Base-by-base conservation (phyloP, 139 green algal genomes). In the Chlorella sp. region DNA sequence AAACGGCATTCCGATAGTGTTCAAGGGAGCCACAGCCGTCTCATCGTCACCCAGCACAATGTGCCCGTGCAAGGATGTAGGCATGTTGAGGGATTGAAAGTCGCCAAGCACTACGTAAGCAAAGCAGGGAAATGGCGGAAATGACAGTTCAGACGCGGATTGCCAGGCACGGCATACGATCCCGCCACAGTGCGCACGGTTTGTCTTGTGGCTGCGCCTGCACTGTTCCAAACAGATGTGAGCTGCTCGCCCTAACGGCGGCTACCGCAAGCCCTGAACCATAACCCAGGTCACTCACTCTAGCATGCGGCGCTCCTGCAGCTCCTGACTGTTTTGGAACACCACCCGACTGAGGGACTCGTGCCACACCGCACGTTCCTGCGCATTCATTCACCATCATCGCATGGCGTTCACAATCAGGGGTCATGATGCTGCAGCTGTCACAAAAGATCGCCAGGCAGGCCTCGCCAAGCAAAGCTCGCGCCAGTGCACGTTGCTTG, bases 351-450 rank as follows among this genome's bases (percentile, higher is more conserved):
- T 49, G 17, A 73, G 68, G 2, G 81, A 70, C 75, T 91, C 87
- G 60, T 91, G 90, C 89, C 89, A 95, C 24, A 74, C 62, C 3
- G 76, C 49, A 5, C 84, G 79, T 76, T 93, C 90, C 55, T 82
- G 49, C 29, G 14, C 62, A 67, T 26, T 35, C 62, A 17, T 32
- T n/a, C n/a, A n/a, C 49, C 10, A 26, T 59, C 14, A 26, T 10
- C 17, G 49, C 49, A 59, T 59, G 17, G 20, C 14, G 49, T 14
- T 20, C 14, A n/a, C n/a, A n/a, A n/a, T n/a, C n/a, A n/a, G n/a
- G n/a, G n/a, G n/a, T n/a, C n/a, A n/a, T n/a, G n/a, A n/a, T n/a
- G n/a, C n/a, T n/a, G n/a, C n/a, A n/a, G 26, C 4, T 31, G 17
- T 31, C 17, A 64, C 59, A 33, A 31, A 29, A 26, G 23, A 24